Evolutionary conservation across 208 protist genomes (phyloP), one percentile per base, ranked within the genome.

Genomic region (Trypanosoma congolense): DNA sequence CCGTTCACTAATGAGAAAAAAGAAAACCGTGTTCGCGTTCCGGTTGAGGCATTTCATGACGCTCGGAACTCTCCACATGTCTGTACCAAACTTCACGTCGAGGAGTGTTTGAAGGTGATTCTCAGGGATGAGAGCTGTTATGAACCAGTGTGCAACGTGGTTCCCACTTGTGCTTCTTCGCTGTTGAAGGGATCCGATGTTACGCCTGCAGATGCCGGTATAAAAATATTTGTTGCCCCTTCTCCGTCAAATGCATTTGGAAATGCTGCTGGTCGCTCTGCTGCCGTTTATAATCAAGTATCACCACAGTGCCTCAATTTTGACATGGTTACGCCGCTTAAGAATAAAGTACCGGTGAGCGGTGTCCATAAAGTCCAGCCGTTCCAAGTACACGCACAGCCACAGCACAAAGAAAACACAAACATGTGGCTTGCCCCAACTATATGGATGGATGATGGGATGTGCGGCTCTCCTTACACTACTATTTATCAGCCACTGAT

Each of bases 161-260:
- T 93, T 8, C 86, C 82, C 38, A 67, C 79, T 44, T 75, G 62
- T 28, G 86, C 80, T 19, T 88, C 77, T 25, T 93, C 86, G 40
- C 67, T 93, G n/a, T 87, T 77, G n/a, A 77, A 77, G 42, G 81
- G 86, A 14, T 85, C 65, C 41, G 82, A 88, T 66, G 83, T 93
- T 61, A 84, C 75, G 41, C 82, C 70, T 5, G 46, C 81, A 18
- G 86, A 83, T 64, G 86, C 82, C 14, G 86, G 86, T 30, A 89
- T 93, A 41, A 93, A 93, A 51, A 90, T 93, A 18, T 82, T 84
- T 72, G 82, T 93, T 55, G 80, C 82, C 2, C 86, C 86, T 16
- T 92, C 85, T 26, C 12, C 47, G 18, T 21, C 48, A n/a, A 61
- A 50, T 48, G 35, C 61, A 35, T 18, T 31, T 8, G 33, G 28